These are phyloP conservation scores for Gilbertella persicaria DNA, from an alignment of 371 early-diverging fungal species.

Conservation along the genomic window DNA sequence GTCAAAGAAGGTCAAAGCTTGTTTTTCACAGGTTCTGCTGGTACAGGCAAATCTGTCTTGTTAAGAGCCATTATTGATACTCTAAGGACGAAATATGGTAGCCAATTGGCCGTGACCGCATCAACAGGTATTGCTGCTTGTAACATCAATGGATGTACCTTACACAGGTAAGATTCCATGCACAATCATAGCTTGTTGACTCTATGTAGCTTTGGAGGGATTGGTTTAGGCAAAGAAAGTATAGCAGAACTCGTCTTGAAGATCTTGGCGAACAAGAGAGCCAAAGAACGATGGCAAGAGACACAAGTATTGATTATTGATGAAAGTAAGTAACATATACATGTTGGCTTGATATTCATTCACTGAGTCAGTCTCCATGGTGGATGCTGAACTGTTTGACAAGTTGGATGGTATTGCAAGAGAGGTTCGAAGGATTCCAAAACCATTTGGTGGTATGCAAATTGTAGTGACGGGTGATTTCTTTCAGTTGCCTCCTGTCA, in stretches of 20 bases:
- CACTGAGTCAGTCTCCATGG: slow-evolving; percentile 77
- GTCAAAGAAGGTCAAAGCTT: slow-evolving; percentile 14
- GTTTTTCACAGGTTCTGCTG: slow-evolving; percentile 61
- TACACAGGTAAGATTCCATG: slow-evolving; percentile 55
- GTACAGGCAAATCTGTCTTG: slow-evolving; percentile 81
- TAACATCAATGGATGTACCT: slow-evolving; percentile 82
- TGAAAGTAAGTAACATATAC: slow-evolving; percentile 67
- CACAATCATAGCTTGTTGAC: background rate
- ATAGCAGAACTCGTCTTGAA: slow-evolving; percentile 48
- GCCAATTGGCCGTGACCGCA: slow-evolving; percentile 77
- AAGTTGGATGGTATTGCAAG: slow-evolving; percentile 82
- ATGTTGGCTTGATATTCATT: background rate
- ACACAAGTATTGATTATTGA: slow-evolving; percentile 82
- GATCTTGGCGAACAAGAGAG: slow-evolving; percentile 30
- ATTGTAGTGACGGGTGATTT: slow-evolving; percentile 91
- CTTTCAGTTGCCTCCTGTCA: slow-evolving; percentile 93
- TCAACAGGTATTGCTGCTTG: slow-evolving; percentile 91
- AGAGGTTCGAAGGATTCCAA: slow-evolving; percentile 29
- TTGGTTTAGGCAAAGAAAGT: slow-evolving; percentile 69
- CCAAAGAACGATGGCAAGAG: slow-evolving; percentile 63
- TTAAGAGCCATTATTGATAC: slow-evolving; percentile 65
- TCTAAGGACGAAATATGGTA: slow-evolving; percentile 35
- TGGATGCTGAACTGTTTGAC: slow-evolving; percentile 84
- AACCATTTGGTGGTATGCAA: slow-evolving; percentile 93
- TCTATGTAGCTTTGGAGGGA: slow-evolving; percentile 66